Evolutionary conservation across 164 flowering plant species (phyloP).

Genomic region (Kalanchoe fedtschenkoi): DNA sequence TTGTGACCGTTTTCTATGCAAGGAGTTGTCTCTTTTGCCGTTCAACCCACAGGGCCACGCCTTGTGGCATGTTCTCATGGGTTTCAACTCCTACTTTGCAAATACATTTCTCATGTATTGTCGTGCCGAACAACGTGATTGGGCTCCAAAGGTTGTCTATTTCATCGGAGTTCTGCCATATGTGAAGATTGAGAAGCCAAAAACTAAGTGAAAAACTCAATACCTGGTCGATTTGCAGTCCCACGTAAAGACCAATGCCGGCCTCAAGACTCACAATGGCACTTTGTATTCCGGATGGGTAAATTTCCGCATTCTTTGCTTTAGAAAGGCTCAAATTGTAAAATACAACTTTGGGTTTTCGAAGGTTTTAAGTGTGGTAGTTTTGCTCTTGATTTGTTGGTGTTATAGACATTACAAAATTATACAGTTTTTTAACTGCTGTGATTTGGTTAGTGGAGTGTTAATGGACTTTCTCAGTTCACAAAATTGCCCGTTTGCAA

Average conservation of each 20-base stretch:
- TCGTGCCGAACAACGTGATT: constrained; percentile 63
- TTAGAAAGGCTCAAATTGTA: no score
- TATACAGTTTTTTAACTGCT: neutral
- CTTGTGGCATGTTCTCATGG: constrained; percentile 69
- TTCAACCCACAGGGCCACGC: constrained; percentile 77
- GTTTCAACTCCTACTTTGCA: constrained; percentile 64
- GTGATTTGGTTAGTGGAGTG: neutral
- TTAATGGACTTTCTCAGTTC: neutral
- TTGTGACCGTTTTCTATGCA: constrained; percentile 43
- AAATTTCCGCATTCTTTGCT: no score
- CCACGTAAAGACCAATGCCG: no score
- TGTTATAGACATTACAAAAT: no score
- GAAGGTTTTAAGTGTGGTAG: no score
- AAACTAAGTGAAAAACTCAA: constrained; percentile 28
- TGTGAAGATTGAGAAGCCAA: constrained; percentile 61
- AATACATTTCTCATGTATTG: constrained; percentile 23
- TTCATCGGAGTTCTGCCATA: constrained; percentile 51
- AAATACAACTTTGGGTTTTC: no score
- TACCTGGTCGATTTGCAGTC: neutral
- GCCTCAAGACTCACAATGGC: no score
- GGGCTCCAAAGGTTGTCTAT: constrained; percentile 44
- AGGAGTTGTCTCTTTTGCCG: constrained; percentile 30
- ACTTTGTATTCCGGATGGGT: no score
- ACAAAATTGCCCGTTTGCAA: neutral
- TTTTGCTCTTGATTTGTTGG: no score